Percentiles rank a stretch among this genome's conserved stretches.
phyloP scores from a whole-genome alignment of 2,329 filamentous ascomycete species.

The Exophiala oligosperma region DNA sequence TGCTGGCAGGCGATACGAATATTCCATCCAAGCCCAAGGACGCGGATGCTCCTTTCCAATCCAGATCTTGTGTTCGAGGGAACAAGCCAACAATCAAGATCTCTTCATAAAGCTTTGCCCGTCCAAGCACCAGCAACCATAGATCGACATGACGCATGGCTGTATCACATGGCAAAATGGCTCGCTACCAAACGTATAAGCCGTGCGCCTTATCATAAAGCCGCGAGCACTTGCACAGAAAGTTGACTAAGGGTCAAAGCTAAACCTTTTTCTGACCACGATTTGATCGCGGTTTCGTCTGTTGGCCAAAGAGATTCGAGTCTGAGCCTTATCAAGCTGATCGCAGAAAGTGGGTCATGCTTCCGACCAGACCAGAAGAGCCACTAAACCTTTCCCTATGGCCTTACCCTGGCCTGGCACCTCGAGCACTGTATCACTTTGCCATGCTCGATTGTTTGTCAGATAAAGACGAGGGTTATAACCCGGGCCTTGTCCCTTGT shows the following conservation, averaged over 20 bases:
- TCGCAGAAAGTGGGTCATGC: conserved; percentile 6
- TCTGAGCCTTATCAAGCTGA: conserved; percentile 18
- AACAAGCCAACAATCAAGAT: background rate
- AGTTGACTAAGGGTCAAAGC: background rate
- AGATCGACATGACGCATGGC: background rate
- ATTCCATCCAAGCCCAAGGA: no score
- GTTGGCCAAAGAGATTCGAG: conserved; percentile 11
- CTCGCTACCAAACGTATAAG: conserved; percentile 1
- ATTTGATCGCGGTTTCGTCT: background rate
- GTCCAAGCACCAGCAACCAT: background rate
- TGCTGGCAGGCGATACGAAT: no score
- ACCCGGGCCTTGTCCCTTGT: background rate
- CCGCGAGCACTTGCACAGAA: background rate
- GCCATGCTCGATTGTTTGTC: background rate
- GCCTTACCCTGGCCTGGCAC: background rate
- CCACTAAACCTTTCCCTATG: background rate
- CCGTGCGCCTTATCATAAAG: conserved; percentile 7
- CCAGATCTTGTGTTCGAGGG: background rate
- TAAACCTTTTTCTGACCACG: background rate
- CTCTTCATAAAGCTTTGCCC: conserved; percentile 3
- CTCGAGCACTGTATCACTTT: background rate
- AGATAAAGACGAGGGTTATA: background rate
- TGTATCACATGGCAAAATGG: background rate
- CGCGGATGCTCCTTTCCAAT: background rate
- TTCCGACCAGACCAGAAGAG: background rate